Evolutionary conservation across 345 rosid genomes (phyloP), one percentile per base, ranked within the genome.

Genomic region (Acer campestre): DNA sequence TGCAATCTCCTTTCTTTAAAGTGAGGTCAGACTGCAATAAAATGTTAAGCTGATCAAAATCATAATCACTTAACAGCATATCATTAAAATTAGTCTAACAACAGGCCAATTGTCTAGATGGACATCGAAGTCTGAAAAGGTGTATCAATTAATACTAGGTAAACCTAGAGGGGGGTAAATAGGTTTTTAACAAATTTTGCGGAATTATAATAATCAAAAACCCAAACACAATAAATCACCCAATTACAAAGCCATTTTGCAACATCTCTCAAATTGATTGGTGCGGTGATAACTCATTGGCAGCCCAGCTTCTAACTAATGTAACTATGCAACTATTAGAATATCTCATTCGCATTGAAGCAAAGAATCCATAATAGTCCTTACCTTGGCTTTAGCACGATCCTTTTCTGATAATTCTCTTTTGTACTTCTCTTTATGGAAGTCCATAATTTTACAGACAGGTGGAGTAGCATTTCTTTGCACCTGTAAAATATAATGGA

Each of bases 381-480:
- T 31, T 79, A 87, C 95, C 93, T 87, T 86, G 79, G 79, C 74
- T 85, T 91, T 89, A 73, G 81, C 85, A 67, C 88, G 89, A 3
- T 85, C 93, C 81, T 91, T 91, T 46, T 83, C 88, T 71, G 63
- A 70, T 61, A 65, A 4, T 29, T 80, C 78, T 76, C 62, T 77
- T 29, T 74, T 51, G 76, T 86, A 89, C 78, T 35, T 78, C 77
- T 84, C 87, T 71, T 17, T 77, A 77, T 84, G 75, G 70, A 68
- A 91, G 87, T 91, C 87, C 90, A 89, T 83, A 18, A 91, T 79
- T 82, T 81, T 91, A 82, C 91, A 90, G 69, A 91, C 95, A 35
- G 93, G 92, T 20, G 95, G 95, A 65, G 80, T 55, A 7, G 81
- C 84, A 16, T 56, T 58, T 73, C 82, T 80, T 48, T 89, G 82